phyloP scores from a whole-genome alignment of 148 eudicot species.

The Amaranthus hypochondriacus region DNA sequence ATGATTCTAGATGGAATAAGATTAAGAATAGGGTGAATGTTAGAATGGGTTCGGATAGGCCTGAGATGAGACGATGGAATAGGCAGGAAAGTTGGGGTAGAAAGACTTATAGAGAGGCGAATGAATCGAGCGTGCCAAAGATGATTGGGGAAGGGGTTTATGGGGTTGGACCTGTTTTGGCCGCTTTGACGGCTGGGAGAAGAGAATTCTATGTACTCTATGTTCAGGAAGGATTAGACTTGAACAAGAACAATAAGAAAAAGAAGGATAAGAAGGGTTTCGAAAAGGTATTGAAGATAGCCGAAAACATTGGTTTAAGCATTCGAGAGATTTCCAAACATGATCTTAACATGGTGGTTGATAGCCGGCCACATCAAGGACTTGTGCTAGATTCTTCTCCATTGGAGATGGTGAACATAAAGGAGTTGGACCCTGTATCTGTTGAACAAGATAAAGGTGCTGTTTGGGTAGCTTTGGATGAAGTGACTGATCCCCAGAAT shows the following conservation, averaged over 20 bases:
- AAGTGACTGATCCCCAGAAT: constrained; percentile 96
- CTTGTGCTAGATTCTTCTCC: constrained; percentile 92
- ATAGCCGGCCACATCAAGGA: constrained; percentile 97
- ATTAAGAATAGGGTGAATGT: constrained; percentile 45
- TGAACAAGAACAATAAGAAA: constrained; percentile 70
- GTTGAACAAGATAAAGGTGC: constrained; percentile 41
- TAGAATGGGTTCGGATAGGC: constrained; percentile 39
- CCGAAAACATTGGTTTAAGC: constrained; percentile 68
- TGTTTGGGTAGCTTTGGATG: constrained; percentile 96
- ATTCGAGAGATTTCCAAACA: constrained; percentile 76
- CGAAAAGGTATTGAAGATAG: constrained; percentile 65
- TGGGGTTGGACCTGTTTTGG: constrained; percentile 94
- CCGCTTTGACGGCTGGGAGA: constrained; percentile 76
- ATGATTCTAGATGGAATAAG: constrained; percentile 76
- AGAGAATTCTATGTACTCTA: constrained; percentile 78
- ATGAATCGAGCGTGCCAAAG: constrained; percentile 72
- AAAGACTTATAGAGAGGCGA: constrained; percentile 74
- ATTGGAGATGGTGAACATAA: constrained; percentile 74
- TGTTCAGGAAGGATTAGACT: constrained; percentile 79
- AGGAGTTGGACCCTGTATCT: constrained; percentile 58
- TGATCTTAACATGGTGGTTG: constrained; percentile 85
- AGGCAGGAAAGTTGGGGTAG: constrained; percentile 76
- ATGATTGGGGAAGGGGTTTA: constrained; percentile 86
- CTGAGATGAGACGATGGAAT: constrained; percentile 47
- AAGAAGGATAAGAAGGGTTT: constrained; percentile 96